Base-by-base conservation (phyloP, 257 asterid species). In the Nicotiana benthamiana region DNA sequence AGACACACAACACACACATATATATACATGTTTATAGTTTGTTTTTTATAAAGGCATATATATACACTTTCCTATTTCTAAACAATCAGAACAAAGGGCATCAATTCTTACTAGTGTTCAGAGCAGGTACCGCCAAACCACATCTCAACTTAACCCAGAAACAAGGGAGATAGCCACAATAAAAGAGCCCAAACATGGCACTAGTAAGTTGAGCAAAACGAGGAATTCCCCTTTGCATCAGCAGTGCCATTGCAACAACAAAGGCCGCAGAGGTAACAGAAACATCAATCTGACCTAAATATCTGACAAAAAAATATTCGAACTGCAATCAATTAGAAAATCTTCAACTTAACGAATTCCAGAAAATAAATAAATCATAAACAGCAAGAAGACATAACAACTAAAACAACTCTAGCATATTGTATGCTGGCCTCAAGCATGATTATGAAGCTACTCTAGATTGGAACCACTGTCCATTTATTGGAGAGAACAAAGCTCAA, bases 111-210 rank as follows among this genome's bases (percentile, higher is more conserved):
- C 99, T 80, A 32, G 97, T 88, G 82, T 96, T 90, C 75, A 94
- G 82, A 59, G 97, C 90, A 22, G 99, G 98, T 70, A 84, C 97
- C 57, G 97, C 92, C 83, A 91, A 87, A 83, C 95, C 90, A 84
- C 98, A 93, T 68, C 98, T 91, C 66, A 96, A 89, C 91, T 94
- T 96, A 82, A 96, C 93, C 99, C 99, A 96, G 87, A 96, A 96
- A 86, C 97, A 91, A 81, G 99, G 99, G 85, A 96, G 99, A 90
- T 91, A 96, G 75, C 99, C 99, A 82, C 97, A 92, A 81, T 94
- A 96, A 79, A 96, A 91, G 75, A 96, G 93, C 82, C 97, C 99
- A 88, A 96, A 96, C 93, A 96, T 91, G 83, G 97, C 85, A 87
- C 97, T 94, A 81, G 97, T 91, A 81, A 96, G 97, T 84, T 96